Evolutionary conservation across 805 yeast species (phyloP).

Genomic region (Huiozyma sinensis): DNA sequence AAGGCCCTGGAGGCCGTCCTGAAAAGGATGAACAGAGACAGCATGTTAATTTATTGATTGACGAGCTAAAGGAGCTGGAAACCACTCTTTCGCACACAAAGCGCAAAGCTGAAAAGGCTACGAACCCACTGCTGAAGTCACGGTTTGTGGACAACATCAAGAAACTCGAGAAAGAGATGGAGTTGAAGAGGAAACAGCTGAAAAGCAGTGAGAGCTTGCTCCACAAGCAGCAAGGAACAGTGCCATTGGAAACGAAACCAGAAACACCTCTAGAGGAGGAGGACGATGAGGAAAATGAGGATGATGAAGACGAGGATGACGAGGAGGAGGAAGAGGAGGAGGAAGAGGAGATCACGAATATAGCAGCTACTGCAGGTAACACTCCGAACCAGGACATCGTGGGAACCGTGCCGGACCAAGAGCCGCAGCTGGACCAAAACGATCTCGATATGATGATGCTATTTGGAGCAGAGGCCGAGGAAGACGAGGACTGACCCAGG

Average conservation of each 20-base stretch:
- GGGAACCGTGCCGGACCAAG: constrained; percentile 8
- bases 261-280: constrained; percentile 16
- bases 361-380: constrained; percentile 10
- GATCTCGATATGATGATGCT: constrained; percentile 30
- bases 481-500: background rate
- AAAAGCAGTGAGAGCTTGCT: constrained; percentile 27
- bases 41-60: constrained; percentile 65
- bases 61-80: constrained; percentile 78
- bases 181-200: constrained; percentile 63
- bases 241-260: constrained; percentile 7
- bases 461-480: constrained; percentile 27
- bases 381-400: constrained; percentile 9
- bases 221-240: constrained; percentile 4
- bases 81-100: constrained; percentile 65
- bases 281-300: constrained; percentile 28
- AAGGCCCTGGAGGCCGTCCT: constrained; percentile 39
- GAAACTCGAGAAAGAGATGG: constrained; percentile 71
- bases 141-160: constrained; percentile 75
- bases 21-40: constrained; percentile 48
- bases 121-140: constrained; percentile 75
- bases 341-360: constrained; percentile 22
- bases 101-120: constrained; percentile 58
- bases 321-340: constrained; percentile 28
- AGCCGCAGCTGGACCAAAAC: constrained; percentile 27
- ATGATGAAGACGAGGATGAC: constrained; percentile 23